Evolutionary conservation across 352 stramenopile species (phyloP).

Genomic region (Achlya hypogyna): DNA sequence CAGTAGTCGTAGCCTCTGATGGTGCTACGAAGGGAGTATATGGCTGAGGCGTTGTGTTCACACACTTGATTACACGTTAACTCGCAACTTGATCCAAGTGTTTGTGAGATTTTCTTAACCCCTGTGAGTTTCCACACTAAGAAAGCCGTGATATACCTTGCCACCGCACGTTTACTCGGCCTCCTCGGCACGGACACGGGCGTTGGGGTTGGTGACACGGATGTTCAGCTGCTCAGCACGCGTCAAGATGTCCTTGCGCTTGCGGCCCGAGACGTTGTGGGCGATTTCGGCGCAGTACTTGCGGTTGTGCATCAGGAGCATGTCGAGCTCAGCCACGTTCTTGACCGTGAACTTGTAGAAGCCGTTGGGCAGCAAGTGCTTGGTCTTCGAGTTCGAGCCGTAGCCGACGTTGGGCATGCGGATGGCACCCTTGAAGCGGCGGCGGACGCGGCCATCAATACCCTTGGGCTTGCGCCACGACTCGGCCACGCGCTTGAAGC

Average conservation of each 20-base stretch:
- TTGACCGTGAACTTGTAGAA: constrained; percentile 99
- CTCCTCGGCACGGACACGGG: constrained; percentile 95
- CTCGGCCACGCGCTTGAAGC: constrained; percentile 95
- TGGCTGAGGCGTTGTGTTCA: background rate
- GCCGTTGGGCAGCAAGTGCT: constrained; percentile 96
- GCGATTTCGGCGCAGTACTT: constrained; percentile 99
- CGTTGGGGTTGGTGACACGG: constrained; percentile 96
- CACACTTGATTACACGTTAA: no score
- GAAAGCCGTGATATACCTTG: background rate
- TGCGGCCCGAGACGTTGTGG: constrained; percentile 95
- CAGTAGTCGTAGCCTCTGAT: background rate
- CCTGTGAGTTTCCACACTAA: background rate
- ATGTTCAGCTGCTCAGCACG: constrained; percentile 98
- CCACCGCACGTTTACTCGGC: constrained; percentile 72
- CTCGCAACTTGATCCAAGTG: background rate
- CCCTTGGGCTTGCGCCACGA: constrained; percentile 98
- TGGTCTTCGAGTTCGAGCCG: constrained; percentile 98
- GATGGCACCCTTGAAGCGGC: constrained; percentile 98
- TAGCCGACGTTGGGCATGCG: constrained; percentile 99
- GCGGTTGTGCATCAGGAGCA: constrained; percentile 90
- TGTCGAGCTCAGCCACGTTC: constrained; percentile 97
- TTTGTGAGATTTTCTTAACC: background rate
- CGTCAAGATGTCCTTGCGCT: constrained; percentile 96
- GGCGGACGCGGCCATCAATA: constrained; percentile 99
- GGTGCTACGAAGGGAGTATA: background rate